Evolutionary conservation across 2,329 filamentous ascomycete species (phyloP).

Genomic region (Akanthomyces muscarius): DNA sequence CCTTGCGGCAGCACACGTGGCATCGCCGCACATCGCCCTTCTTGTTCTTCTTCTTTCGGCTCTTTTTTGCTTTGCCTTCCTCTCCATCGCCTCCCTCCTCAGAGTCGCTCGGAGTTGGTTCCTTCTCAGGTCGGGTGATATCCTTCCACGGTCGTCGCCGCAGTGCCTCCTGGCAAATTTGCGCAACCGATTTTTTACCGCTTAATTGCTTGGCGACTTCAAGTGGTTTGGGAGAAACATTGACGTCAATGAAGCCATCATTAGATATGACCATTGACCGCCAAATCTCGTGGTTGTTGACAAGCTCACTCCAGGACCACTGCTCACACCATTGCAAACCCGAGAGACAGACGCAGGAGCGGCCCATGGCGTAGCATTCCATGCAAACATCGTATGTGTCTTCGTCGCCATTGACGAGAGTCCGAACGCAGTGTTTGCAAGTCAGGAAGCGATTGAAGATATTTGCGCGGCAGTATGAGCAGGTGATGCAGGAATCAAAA

Average conservation of each 20-base stretch:
- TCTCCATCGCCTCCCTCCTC: conserved; percentile 62
- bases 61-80: conserved; percentile 56
- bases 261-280: conserved; percentile 71
- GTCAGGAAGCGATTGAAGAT: conserved; percentile 97
- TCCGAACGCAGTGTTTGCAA: conserved; percentile 76
- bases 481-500: conserved; percentile 89
- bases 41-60: conserved; percentile 52
- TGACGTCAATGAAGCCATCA: conserved; percentile 61
- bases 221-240: conserved; percentile 65
- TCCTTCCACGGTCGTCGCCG: conserved; percentile 77
- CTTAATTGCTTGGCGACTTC: conserved; percentile 63
- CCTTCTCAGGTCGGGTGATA: conserved; percentile 58
- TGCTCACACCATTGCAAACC: conserved; percentile 89
- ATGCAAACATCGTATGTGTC: conserved; percentile 96
- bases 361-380: conserved; percentile 97
- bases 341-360: conserved; percentile 86
- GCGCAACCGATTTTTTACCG: conserved; percentile 75
- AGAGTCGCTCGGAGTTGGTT: conserved; percentile 45
- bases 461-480: conserved; percentile 91
- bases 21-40: conserved; percentile 58
- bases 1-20: conserved; percentile 77
- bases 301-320: conserved; percentile 77
- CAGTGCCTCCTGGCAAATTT: conserved; percentile 91
- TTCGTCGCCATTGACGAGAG: conserved; percentile 61
- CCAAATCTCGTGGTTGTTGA: conserved; percentile 78